Base-by-base conservation (phyloP, 2,329 filamentous ascomycete species). In the Ophioceras dolichostomum region DNA sequence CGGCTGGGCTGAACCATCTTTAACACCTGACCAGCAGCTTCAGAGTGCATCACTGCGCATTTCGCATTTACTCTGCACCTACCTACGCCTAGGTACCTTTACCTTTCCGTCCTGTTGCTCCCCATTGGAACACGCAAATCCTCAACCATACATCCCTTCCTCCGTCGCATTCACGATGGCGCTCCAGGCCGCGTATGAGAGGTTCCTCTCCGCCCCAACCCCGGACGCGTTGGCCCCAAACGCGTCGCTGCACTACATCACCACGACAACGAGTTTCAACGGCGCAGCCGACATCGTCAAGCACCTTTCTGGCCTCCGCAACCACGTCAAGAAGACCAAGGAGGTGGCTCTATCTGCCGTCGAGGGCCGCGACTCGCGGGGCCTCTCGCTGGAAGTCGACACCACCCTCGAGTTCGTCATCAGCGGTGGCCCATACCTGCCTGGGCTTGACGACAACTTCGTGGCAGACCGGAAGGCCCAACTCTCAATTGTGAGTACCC, bases 361-460 rank as follows among this genome's bases (percentile, higher is more conserved):
- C 37, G 83, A 94, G 55, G 77, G 78, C 43, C 57, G 68, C 39
- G 71, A 76, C 57, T n/a, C 26, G 9, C 28, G 20, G 16, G 73
- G 76, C 32, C 61, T 93, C 46, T 83, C 78, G 39, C 54, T 84
- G 41, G 88, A 96, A 59, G 68, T 87, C 34, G 82, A 94, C 52
- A 91, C 85, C 18, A 77, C 76, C 2, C 61, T 96, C 34, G 82
- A 93, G 54, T 95, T 98, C 57, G 56, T 79, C 39, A 76, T 70
- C 43, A 79, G 82, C 45, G 91, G 89, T 46, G 89, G 87, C 45
- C 73, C 80, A 45, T 96, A 91, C 62, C 72, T 96, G 39, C 89
- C 89, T 5, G 78, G 78, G 34, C 68, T 98, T 34, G 89, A 96
- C 52, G 87, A 95, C 66, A 95, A 95, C 64, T 94, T 96, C 58